Conservation (phyloP, 2,329 filamentous ascomycete genomes). For the Fusarium haematococcum region DNA sequence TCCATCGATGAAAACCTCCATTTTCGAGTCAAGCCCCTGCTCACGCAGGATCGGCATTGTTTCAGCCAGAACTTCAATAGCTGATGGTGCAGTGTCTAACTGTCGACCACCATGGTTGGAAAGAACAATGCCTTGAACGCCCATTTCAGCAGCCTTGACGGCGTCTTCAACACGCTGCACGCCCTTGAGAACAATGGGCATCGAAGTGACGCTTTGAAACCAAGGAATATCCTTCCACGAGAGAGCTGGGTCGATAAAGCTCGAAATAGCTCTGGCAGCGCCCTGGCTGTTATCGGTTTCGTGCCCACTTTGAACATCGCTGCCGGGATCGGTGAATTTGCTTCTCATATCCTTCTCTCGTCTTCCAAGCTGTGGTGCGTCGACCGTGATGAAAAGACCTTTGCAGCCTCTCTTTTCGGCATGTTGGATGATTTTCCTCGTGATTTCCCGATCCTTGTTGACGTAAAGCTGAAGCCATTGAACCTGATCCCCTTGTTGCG, state of each 20-base stretch:
- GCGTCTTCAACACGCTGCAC: slow-evolving; percentile 97
- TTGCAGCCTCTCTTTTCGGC: slow-evolving; percentile 92
- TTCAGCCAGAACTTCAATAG: slow-evolving; percentile 89
- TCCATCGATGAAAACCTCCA: slow-evolving; percentile 92
- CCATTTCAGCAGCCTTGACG: slow-evolving; percentile 81
- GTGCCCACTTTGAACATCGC: neutral
- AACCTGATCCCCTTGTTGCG: slow-evolving; percentile 77
- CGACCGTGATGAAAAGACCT: slow-evolving; percentile 98
- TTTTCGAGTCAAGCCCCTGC: slow-evolving; percentile 76
- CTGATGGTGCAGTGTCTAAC: slow-evolving; percentile 89
- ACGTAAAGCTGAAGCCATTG: slow-evolving; percentile 98
- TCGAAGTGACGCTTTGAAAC: slow-evolving; percentile 88
- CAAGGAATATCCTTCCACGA: slow-evolving; percentile 94
- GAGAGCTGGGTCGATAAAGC: slow-evolving; percentile 76
- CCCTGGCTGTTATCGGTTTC: slow-evolving; percentile 81
- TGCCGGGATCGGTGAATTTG: slow-evolving; percentile 59
- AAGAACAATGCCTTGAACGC: slow-evolving; percentile 92
- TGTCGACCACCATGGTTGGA: slow-evolving; percentile 98
- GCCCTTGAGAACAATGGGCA: slow-evolving; percentile 96
- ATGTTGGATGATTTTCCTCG: slow-evolving; percentile 89
- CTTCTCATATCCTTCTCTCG: slow-evolving; percentile 97
- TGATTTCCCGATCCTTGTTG: slow-evolving; percentile 93
- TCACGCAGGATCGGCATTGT: slow-evolving; percentile 87
- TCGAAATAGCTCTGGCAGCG: slow-evolving; percentile 83
- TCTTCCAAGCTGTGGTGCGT: slow-evolving; percentile 94